Percentiles rank a stretch among this genome's conserved stretches.
phyloP scores from a whole-genome alignment of 169 alveolate genomes.

The Amoebophrya sp. region DNA sequence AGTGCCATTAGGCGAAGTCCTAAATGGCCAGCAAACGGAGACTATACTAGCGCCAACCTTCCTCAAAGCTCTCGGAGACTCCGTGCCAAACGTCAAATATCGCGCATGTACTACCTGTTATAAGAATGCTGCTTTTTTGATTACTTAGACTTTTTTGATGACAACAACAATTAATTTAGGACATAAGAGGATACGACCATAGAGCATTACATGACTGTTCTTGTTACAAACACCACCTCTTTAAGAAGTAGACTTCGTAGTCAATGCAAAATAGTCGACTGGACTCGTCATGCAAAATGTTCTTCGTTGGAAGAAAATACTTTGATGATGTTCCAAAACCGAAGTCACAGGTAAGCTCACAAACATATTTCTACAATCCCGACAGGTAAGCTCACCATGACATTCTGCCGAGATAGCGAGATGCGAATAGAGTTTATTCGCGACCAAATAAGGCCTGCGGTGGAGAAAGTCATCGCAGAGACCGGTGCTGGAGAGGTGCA shows the following conservation, averaged over 20 bases:
- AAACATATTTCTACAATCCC: background rate
- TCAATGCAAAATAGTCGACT: background rate
- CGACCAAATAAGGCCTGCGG: background rate
- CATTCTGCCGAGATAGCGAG: background rate
- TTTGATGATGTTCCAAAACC: background rate
- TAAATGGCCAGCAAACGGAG: background rate
- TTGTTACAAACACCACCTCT: too few relatives aligned
- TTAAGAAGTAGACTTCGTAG: background rate
- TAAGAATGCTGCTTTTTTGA: background rate
- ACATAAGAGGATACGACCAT: too few relatives aligned
- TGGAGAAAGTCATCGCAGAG: background rate
- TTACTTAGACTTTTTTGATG: background rate
- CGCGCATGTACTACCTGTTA: background rate
- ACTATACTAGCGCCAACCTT: background rate
- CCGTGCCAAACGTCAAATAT: conserved; percentile 13
- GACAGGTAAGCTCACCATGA: background rate
- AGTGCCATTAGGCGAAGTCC: background rate
- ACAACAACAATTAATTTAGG: too few relatives aligned
- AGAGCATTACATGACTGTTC: too few relatives aligned
- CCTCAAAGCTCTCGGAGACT: background rate
- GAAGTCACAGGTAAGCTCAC: too few relatives aligned
- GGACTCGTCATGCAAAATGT: background rate
- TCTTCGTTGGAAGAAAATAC: too few relatives aligned
- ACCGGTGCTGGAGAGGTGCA: too few relatives aligned
- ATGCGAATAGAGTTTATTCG: background rate